Conservation (phyloP, 2,329 filamentous ascomycete genomes). For the Colletotrichum caudatum region DNA sequence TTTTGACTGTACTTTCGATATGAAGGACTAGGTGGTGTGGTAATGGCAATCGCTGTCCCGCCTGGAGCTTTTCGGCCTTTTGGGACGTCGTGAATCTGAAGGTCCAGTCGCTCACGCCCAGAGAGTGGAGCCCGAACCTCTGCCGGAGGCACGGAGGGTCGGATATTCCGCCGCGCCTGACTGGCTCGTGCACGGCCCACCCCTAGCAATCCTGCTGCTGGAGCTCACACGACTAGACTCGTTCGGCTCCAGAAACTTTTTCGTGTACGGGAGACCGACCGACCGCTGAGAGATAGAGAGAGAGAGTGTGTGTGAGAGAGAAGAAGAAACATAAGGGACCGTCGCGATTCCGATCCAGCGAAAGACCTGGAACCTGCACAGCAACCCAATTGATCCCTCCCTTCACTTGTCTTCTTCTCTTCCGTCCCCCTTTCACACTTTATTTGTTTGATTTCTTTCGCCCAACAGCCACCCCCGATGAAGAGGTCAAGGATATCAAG, state of each 20-base stretch:
- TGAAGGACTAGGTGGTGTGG: conserved; percentile 45
- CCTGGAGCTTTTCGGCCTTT: conserved; percentile 37
- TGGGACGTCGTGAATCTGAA: conserved; percentile 37
- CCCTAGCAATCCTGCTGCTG: conserved; percentile 27
- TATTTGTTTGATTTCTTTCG: not conserved
- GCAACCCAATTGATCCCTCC: conserved; percentile 29
- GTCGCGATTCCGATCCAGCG: conserved; percentile 44
- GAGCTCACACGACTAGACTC: conserved; percentile 50
- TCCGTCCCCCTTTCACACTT: not conserved
- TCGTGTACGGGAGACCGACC: conserved; percentile 42
- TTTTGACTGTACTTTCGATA: conserved; percentile 60
- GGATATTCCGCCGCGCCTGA: conserved; percentile 28
- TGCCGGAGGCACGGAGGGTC: conserved; percentile 27
- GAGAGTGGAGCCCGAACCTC: conserved; percentile 25
- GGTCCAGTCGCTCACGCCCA: conserved; percentile 21
- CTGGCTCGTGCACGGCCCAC: conserved; percentile 35
- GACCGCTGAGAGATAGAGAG: conserved; percentile 29
- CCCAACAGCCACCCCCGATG: conserved; percentile 47
- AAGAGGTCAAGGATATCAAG: conserved; percentile 57
- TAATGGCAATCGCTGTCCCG: conserved; percentile 44
- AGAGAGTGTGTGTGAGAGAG: not conserved
- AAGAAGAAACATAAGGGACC: conserved; percentile 10
- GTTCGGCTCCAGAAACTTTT: conserved; percentile 53
- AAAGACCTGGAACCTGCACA: conserved; percentile 49
- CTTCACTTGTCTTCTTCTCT: conserved; percentile 17